Evolutionary conservation across 2,329 filamentous ascomycete species (phyloP).

Genomic region (Penicillium glabrum): DNA sequence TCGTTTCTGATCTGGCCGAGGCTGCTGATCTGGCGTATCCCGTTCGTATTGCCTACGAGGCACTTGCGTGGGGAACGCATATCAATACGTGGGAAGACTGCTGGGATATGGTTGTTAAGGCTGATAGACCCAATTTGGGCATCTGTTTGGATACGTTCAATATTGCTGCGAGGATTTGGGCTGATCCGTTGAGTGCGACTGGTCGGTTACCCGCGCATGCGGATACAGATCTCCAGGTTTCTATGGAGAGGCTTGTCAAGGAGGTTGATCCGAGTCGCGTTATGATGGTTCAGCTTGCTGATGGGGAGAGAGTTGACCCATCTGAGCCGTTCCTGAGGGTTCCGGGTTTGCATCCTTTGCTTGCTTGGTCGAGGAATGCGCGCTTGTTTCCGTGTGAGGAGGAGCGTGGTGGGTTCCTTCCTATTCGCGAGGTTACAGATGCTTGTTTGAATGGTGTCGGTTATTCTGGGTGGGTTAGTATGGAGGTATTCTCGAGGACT

Average conservation of each 20-base stretch:
- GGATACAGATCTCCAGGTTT: constrained; percentile 54
- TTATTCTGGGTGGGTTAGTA: constrained; percentile 67
- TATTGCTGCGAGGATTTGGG: constrained; percentile 68
- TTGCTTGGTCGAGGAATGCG: constrained; percentile 77
- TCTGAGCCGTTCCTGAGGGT: constrained; percentile 59
- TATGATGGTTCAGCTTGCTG: constrained; percentile 73
- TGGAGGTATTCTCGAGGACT: constrained; percentile 66
- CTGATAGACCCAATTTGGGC: constrained; percentile 70
- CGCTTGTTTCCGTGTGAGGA: constrained; percentile 66
- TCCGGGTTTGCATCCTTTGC: constrained; percentile 58
- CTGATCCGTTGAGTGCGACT: constrained; percentile 59
- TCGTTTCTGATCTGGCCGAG: constrained; percentile 19
- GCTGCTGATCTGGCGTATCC: constrained; percentile 22
- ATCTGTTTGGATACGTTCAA: constrained; percentile 78
- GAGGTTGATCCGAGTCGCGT: constrained; percentile 63
- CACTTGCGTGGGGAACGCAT: constrained; percentile 68
- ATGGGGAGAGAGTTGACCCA: constrained; percentile 62
- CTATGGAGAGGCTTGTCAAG: constrained; percentile 55
- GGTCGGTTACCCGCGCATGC: constrained; percentile 53
- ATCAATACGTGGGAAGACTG: constrained; percentile 69
- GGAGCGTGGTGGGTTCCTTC: constrained; percentile 65
- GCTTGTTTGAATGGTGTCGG: constrained; percentile 62
- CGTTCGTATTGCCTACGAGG: constrained; percentile 63
- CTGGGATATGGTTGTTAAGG: constrained; percentile 66
- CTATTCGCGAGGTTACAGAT: constrained; percentile 59